These are phyloP conservation scores for Penicillium sp. DNA, from an alignment of 2,329 filamentous ascomycete species.

Conservation along the genomic window DNA sequence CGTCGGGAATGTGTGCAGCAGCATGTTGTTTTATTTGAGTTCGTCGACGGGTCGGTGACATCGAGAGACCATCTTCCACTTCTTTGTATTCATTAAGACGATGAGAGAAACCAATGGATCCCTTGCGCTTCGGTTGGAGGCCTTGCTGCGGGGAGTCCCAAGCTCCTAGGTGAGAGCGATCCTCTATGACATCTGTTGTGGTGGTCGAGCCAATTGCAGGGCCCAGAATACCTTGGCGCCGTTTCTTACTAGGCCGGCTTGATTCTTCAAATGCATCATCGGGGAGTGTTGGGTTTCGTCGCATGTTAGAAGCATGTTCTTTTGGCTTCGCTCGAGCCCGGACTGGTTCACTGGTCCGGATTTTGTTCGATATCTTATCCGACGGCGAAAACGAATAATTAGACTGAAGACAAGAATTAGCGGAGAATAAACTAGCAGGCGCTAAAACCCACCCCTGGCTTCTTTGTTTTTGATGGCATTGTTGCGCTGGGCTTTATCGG, in stretches of 20 bases:
- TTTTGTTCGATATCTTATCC: constrained; percentile 27
- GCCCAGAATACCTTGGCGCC: constrained; percentile 22
- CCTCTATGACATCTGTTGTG: not conserved
- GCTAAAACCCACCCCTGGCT: constrained; percentile 21
- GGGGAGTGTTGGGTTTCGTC: constrained; percentile 5
- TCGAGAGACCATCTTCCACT: constrained; percentile 20
- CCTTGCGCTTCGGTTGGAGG: not conserved
- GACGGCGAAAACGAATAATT: constrained; percentile 23
- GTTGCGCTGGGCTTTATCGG: constrained; percentile 32
- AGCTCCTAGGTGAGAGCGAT: not conserved
- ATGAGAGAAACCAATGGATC: not conserved
- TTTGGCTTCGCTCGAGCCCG: constrained; percentile 26
- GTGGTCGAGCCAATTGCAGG: constrained; percentile 6
- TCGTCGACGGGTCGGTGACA: constrained; percentile 2
- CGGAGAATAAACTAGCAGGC: constrained; percentile 1
- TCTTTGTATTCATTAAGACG: constrained; percentile 21
- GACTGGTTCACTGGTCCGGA: constrained; percentile 36
- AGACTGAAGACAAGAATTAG: constrained; percentile 9
- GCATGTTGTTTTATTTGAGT: not conserved
- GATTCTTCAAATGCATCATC: constrained; percentile 20
- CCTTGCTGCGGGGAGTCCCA: not conserved
- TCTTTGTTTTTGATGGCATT: constrained; percentile 18
- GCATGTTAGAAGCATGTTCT: not conserved
- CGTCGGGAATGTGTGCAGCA: constrained; percentile 19
- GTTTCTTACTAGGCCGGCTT: constrained; percentile 31